A percentile compares a stretch with the other conserved stretches of the same genome.
These are phyloP conservation scores for Agroathelia rolfsii DNA, from an alignment of 1,284 basidiomycete species.

Conservation along the genomic window DNA sequence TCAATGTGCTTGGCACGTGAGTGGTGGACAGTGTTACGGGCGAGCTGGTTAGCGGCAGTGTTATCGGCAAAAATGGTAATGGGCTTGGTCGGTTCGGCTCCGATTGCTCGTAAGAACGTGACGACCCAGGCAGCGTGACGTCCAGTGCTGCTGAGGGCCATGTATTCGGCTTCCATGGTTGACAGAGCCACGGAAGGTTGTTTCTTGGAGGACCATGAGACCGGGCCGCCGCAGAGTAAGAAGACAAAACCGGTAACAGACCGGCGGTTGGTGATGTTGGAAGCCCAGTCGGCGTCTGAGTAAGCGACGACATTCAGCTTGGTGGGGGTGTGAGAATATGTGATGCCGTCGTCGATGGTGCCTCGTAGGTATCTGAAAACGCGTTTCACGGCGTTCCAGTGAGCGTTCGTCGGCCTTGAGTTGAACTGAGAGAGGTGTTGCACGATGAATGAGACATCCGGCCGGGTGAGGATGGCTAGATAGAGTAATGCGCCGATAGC, in stretches of 20 bases:
- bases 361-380: slow-evolving; percentile 22
- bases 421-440: slow-evolving; percentile 18
- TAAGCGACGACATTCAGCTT: slow-evolving; percentile 6
- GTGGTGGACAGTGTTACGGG: slow-evolving; percentile 22
- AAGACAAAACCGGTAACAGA: slow-evolving; percentile 10
- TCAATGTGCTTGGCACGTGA: slow-evolving; percentile 30
- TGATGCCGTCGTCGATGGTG: slow-evolving; percentile 3
- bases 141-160: slow-evolving; percentile 21
- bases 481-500: slow-evolving; percentile 22
- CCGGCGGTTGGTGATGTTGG: slow-evolving; percentile 15
- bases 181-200: slow-evolving; percentile 16
- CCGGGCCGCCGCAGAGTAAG: slow-evolving; percentile 9
- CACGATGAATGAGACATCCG: slow-evolving; percentile 22
- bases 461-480: slow-evolving; percentile 18
- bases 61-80: slow-evolving; percentile 23
- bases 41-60: slow-evolving; percentile 22
- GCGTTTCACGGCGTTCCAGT: slow-evolving; percentile 22
- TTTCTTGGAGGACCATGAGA: slow-evolving; percentile 10
- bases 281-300: slow-evolving; percentile 9
- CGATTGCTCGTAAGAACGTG: slow-evolving; percentile 17
- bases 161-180: slow-evolving; percentile 22
- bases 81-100: slow-evolving; percentile 11
- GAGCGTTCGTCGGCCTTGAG: slow-evolving; percentile 17
- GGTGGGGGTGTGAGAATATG: no score
- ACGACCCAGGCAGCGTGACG: slow-evolving; percentile 25